Evolutionary conservation across 2,329 filamentous ascomycete species (phyloP), one percentile per base, ranked within the genome.

Genomic region (Daldinia sp.): DNA sequence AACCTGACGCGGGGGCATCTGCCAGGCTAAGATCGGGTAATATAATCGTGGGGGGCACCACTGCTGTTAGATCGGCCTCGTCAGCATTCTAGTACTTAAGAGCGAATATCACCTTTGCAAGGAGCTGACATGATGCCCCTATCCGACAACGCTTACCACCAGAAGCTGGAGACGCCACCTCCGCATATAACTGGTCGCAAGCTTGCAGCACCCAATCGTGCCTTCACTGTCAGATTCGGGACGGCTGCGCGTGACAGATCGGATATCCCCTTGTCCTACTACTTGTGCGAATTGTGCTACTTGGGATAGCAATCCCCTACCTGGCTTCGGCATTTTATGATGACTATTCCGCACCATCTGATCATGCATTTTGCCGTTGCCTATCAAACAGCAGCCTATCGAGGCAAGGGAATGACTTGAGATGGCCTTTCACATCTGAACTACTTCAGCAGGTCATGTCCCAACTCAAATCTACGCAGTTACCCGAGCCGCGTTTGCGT

Each of bases 1-100:
- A 52, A 49, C 48, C 48, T 41, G 49, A 50, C 65, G 65, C 65
- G 63, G 65, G 65, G 65, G 55, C 53, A 50, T 55, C 52, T 61
- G 59, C 65, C 63, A 68, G 62, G 64, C 59, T 67, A 64, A 67
- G 64, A 65, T 66, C 65, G 67, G 67, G 43, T 69, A 69, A 69
- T 69, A 63, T 68, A 43, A 37, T 63, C 67, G 67, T 69, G 64
- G 67, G 67, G 66, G 67, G 53, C 43, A 55, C 50, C 41, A 25
- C 35, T 29, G 34, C 41, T 51, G 41, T 56, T 58, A 58, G 57
- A 39, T 63, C 32, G 58, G 58, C 55, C 61, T 68, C 59, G 66
- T 59, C 64, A 62, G 55, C 52, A 30, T 56, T 64, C 41, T 49
- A 61, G 21, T 60, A 63, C 63, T 59, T 63, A 64, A 64, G 57